A percentile compares a stretch with the other conserved stretches of the same genome.
Conservation (phyloP, 2,329 filamentous ascomycete species). For the Chaetomiaceae sp. region DNA sequence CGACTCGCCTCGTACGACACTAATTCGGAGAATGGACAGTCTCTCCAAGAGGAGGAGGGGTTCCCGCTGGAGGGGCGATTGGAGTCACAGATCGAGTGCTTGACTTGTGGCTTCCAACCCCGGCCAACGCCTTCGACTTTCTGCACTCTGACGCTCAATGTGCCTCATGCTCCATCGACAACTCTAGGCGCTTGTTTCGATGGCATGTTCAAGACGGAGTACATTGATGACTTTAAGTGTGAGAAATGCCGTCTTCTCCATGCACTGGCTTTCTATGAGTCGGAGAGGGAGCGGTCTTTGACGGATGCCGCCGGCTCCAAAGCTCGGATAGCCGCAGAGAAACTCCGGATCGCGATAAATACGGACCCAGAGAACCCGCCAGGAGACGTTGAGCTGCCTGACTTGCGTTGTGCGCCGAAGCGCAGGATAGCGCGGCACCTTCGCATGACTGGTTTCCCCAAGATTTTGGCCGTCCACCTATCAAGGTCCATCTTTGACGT, state of each 20-base stretch:
- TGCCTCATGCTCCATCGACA: slow-evolving; percentile 77
- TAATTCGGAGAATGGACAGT: not conserved
- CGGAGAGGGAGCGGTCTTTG: slow-evolving; percentile 51
- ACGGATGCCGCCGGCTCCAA: slow-evolving; percentile 47
- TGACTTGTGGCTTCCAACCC: slow-evolving; percentile 84
- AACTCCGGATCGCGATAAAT: slow-evolving; percentile 65
- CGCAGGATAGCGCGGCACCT: slow-evolving; percentile 83
- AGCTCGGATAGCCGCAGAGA: slow-evolving; percentile 56
- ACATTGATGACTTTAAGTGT: slow-evolving; percentile 95
- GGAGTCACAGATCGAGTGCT: slow-evolving; percentile 92
- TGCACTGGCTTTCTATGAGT: slow-evolving; percentile 60
- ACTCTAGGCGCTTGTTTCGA: slow-evolving; percentile 87
- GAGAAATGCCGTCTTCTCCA: slow-evolving; percentile 86
- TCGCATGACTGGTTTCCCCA: slow-evolving; percentile 81
- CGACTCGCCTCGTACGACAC: not conserved
- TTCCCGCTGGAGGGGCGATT: slow-evolving; percentile 91
- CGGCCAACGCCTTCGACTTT: slow-evolving; percentile 80
- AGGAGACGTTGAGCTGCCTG: slow-evolving; percentile 67
- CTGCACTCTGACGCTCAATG: slow-evolving; percentile 85
- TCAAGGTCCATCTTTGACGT: slow-evolving; percentile 88
- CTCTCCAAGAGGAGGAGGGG: slow-evolving; percentile 51
- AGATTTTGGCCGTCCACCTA: slow-evolving; percentile 84
- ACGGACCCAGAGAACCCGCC: slow-evolving; percentile 75
- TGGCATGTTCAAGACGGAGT: slow-evolving; percentile 87
- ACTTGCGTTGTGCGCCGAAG: slow-evolving; percentile 69